Conservation (phyloP, 2,329 filamentous ascomycete species). For the Xylaria sp. region DNA sequence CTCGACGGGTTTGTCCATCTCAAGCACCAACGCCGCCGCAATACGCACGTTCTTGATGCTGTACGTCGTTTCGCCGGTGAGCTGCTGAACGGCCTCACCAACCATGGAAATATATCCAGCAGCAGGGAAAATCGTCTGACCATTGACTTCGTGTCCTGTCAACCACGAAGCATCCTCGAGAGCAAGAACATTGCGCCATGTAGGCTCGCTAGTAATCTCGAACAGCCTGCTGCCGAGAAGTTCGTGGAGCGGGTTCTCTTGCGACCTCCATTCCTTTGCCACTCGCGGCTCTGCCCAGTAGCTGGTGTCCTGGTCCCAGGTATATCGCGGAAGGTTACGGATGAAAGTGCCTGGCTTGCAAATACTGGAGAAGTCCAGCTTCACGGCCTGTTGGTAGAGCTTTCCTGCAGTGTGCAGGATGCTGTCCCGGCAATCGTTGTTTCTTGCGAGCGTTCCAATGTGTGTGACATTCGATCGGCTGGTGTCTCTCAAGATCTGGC, state of each 20-base stretch:
- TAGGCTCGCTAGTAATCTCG: neutral
- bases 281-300: neutral
- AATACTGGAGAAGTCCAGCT: neutral
- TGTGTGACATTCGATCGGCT: neutral
- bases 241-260: neutral
- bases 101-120: conserved; percentile 3
- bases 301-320: neutral
- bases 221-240: neutral
- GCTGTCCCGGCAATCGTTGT: neutral
- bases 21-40: neutral
- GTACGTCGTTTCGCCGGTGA: neutral
- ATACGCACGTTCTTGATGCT: neutral
- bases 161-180: conserved; percentile 1
- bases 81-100: neutral
- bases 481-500: conserved; percentile 14
- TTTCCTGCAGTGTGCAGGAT: neutral
- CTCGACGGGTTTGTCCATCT: neutral
- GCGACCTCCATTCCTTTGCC: neutral
- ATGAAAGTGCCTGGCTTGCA: neutral
- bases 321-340: neutral
- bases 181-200: neutral
- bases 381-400: neutral
- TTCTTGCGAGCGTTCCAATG: neutral
- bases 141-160: neutral
- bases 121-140: neutral